Evolutionary conservation across 345 rosid genomes (phyloP).

Genomic region (Acer yangbiense): DNA sequence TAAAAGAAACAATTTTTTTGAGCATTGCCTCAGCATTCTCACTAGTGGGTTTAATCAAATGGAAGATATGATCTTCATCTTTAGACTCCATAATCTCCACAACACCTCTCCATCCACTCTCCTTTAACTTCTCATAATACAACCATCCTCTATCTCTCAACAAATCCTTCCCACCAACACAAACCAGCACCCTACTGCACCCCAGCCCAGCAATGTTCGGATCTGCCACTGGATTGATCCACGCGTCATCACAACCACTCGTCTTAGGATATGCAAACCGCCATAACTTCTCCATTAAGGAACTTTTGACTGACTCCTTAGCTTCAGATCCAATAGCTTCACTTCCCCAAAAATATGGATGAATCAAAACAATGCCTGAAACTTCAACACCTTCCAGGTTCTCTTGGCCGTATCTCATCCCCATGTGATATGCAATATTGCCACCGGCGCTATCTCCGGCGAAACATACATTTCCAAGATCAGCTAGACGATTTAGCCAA

Average conservation of each 20-base stretch:
- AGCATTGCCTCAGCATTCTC: constrained; percentile 31
- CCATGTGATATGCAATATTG: constrained; percentile 38
- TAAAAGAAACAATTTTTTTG: constrained; percentile 28
- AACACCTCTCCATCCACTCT: constrained; percentile 45
- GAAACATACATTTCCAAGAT: constrained; percentile 29
- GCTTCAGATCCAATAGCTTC: constrained; percentile 22
- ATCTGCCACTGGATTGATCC: constrained; percentile 36
- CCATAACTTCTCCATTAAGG: constrained; percentile 13
- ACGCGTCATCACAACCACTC: constrained; percentile 47
- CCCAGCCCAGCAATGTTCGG: constrained; percentile 32
- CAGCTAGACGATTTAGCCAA: constrained; percentile 33
- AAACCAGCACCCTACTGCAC: constrained; percentile 39
- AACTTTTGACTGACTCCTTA: background rate
- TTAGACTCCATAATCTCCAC: constrained; percentile 38
- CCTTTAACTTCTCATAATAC: constrained; percentile 35
- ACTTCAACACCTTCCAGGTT: constrained; percentile 15
- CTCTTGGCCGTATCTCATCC: constrained; percentile 20
- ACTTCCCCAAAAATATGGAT: constrained; percentile 35
- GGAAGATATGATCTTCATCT: constrained; percentile 49
- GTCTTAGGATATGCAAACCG: constrained; percentile 34
- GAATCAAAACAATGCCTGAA: constrained; percentile 16
- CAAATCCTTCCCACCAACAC: constrained; percentile 40
- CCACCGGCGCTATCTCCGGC: constrained; percentile 51
- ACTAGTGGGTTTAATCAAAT: constrained; percentile 27
- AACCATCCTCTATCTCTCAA: constrained; percentile 38